These are phyloP conservation scores for Saccharomyces hybrid DNA, from an alignment of 1,139 yeast genomes.

Conservation along the genomic window DNA sequence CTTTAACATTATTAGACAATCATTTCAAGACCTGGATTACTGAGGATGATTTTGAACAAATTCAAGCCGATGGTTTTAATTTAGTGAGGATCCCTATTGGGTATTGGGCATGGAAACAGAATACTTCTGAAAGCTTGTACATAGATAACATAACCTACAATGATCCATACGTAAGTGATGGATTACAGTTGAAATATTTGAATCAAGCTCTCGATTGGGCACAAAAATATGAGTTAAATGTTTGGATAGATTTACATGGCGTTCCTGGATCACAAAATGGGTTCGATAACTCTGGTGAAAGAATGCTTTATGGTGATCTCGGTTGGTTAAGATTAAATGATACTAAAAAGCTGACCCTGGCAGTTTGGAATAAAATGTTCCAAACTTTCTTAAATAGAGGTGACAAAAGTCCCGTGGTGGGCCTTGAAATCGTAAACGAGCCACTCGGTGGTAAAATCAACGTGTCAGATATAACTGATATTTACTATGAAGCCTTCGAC, in stretches of 20 bases:
- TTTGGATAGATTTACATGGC: slow-evolving; percentile 61
- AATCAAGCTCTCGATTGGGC: slow-evolving; percentile 54
- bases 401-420: slow-evolving; percentile 46
- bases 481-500: slow-evolving; percentile 33
- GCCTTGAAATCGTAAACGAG: slow-evolving; percentile 59
- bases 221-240: slow-evolving; percentile 41
- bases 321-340: slow-evolving; percentile 45
- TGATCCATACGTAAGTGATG: slow-evolving; percentile 55
- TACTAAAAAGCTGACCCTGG: slow-evolving; percentile 39
- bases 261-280: slow-evolving; percentile 66
- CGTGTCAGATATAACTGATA: slow-evolving; percentile 35
- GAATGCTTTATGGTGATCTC: slow-evolving; percentile 36
- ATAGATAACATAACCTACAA: slow-evolving; percentile 18
- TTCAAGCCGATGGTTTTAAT: slow-evolving; percentile 46
- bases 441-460: slow-evolving; percentile 47
- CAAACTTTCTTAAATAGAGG: slow-evolving; percentile 50
- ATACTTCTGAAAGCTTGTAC: slow-evolving; percentile 26
- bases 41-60: slow-evolving; percentile 46
- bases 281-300: slow-evolving; percentile 58
- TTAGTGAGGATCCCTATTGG: slow-evolving; percentile 61
- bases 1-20: slow-evolving; percentile 35
- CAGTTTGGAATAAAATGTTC: slow-evolving; percentile 40
- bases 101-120: slow-evolving; percentile 54
- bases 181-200: slow-evolving; percentile 42
- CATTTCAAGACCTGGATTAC: slow-evolving; percentile 53